Evolutionary conservation across 306 rosid species (phyloP).

Genomic region (Prunus padus): DNA sequence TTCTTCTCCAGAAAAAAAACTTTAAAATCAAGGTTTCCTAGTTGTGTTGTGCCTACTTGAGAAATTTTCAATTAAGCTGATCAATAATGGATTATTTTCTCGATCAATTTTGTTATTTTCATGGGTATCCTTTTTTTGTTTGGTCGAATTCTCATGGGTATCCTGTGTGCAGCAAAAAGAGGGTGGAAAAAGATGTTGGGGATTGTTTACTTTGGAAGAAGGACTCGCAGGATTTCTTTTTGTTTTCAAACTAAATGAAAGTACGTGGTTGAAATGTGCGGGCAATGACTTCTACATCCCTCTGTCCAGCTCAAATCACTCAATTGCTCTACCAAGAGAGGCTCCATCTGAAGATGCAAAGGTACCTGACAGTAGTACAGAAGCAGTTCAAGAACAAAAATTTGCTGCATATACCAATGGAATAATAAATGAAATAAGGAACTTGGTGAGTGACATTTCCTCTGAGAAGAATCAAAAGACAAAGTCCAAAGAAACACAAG

Average conservation of each 20-base stretch:
- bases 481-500: constrained; percentile 76
- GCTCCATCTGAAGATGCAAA: constrained; percentile 32
- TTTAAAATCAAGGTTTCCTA: constrained; percentile 17
- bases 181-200: constrained; percentile 56
- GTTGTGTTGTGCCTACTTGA: neutral
- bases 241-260: constrained; percentile 70
- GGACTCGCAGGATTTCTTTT: constrained; percentile 74
- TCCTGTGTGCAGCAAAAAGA: constrained; percentile 62
- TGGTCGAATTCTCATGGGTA: neutral
- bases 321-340: constrained; percentile 28
- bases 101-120: neutral
- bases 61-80: neutral
- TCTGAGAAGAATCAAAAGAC: constrained; percentile 51
- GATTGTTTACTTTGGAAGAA: constrained; percentile 64
- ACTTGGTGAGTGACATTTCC: constrained; percentile 71
- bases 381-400: constrained; percentile 43
- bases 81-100: neutral
- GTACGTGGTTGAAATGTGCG: constrained; percentile 59
- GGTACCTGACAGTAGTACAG: constrained; percentile 32
- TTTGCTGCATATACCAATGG: constrained; percentile 50
- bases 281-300: constrained; percentile 85
- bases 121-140: constrained; percentile 6
- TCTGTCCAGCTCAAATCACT: constrained; percentile 47
- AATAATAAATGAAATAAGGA: constrained; percentile 73
- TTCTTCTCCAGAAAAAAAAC: constrained; percentile 13